Percentiles rank a stretch among this genome's conserved stretches.
Evolutionary conservation across 176 grass and related monocot genomes (phyloP).

Genomic region (Paspalum vaginatum): DNA sequence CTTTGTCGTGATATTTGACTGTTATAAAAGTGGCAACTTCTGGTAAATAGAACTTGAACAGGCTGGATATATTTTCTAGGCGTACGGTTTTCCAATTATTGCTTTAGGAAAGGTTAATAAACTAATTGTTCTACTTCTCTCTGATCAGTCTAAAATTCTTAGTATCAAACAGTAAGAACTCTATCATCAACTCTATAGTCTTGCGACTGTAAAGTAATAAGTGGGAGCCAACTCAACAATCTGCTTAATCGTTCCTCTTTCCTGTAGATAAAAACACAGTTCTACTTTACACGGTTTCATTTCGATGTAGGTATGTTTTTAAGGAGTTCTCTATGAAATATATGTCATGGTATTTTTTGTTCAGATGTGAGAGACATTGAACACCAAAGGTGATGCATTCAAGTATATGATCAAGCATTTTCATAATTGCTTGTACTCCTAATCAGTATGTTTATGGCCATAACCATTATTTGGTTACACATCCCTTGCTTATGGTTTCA

Average conservation of each 20-base stretch:
- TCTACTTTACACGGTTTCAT: background rate
- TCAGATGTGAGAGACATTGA: background rate
- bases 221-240: conserved; percentile 2
- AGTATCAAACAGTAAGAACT: background rate
- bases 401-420: background rate
- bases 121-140: background rate
- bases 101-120: background rate
- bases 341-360: background rate
- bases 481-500: background rate
- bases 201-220: background rate
- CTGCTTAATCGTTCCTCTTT: conserved; percentile 3
- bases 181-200: background rate
- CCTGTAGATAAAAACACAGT: background rate
- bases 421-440: conserved; percentile 11
- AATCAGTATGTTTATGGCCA: background rate
- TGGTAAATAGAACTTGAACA: too few relatives aligned
- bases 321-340: background rate
- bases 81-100: background rate
- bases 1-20: background rate
- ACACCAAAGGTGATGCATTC: background rate
- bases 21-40: too few relatives aligned
- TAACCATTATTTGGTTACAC: background rate
- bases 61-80: background rate
- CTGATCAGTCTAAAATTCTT: background rate
- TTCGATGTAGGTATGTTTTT: background rate